These are phyloP conservation scores for Aspergillus wentii DNA, from an alignment of 495 filamentous ascomycete species.

Conservation along the genomic window DNA sequence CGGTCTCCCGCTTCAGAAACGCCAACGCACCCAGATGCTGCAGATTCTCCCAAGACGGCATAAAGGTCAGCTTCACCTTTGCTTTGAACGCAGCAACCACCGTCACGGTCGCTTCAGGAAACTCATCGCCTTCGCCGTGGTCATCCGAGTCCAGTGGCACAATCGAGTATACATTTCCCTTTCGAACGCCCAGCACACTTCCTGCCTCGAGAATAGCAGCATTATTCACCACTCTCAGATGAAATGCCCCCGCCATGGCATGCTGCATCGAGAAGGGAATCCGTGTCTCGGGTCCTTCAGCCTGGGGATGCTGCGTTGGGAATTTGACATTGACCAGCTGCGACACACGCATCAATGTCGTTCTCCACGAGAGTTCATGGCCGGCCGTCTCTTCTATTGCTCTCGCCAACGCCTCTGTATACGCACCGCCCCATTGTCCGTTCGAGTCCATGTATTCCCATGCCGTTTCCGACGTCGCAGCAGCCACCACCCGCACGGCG, in stretches of 20 bases:
- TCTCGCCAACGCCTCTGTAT: slow-evolving; percentile 1
- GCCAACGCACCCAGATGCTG: not conserved
- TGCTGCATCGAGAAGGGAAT: slow-evolving; percentile 1
- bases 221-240: not conserved
- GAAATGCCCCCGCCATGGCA: not conserved
- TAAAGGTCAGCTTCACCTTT: too few relatives aligned
- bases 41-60: not conserved
- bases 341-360: not conserved
- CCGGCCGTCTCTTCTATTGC: not conserved
- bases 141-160: not conserved
- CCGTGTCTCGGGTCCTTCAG: slow-evolving; percentile 1
- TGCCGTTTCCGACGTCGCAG: not conserved
- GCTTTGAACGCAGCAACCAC: too few relatives aligned
- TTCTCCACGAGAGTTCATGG: slow-evolving; percentile 2
- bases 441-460: not conserved
- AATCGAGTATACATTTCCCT: slow-evolving; percentile 1
- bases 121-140: not conserved
- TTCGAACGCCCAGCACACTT: not conserved
- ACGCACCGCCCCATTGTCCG: slow-evolving; percentile 1
- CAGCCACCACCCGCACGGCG: slow-evolving; percentile 1
- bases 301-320: slow-evolving; percentile 1
- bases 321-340: not conserved
- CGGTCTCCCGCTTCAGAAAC: slow-evolving; percentile 1
- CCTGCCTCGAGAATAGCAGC: not conserved
- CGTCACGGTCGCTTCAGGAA: not conserved